phyloP scores from a whole-genome alignment of 257 asterid genomes.

The Gynochthodes officinalis region DNA sequence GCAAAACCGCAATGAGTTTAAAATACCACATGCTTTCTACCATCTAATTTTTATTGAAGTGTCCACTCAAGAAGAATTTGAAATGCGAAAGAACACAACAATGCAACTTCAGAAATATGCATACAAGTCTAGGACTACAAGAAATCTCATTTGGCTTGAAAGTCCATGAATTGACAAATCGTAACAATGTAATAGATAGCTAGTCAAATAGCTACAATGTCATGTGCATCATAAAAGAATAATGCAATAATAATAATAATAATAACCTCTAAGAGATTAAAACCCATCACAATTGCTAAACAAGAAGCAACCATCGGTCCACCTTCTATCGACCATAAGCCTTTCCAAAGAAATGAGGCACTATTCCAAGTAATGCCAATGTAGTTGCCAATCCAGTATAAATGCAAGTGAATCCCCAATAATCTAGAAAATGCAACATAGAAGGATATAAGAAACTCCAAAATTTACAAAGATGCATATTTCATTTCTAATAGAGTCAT shows the following conservation, averaged over 20 bases:
- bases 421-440: constrained; percentile 35
- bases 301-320: constrained; percentile 87
- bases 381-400: constrained; percentile 93
- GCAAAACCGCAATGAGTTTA: not conserved
- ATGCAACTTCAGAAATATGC: not conserved
- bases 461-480: no score
- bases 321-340: constrained; percentile 93
- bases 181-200: not conserved
- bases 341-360: constrained; percentile 96
- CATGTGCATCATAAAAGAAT: constrained; percentile 1
- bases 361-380: constrained; percentile 84
- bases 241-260: constrained; percentile 2
- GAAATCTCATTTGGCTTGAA: constrained; percentile 2
- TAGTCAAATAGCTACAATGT: not conserved
- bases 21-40: not conserved
- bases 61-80: not conserved
- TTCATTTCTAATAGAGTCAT: no score
- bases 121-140: not conserved
- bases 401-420: constrained; percentile 80
- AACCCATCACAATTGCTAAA: constrained; percentile 82
- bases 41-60: not conserved
- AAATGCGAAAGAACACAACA: not conserved
- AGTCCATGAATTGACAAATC: not conserved
- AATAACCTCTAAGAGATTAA: constrained; percentile 82
- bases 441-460: not conserved